These are phyloP conservation scores for Xylariaceae sp. DNA, from an alignment of 2,329 filamentous ascomycete species.

Conservation along the genomic window DNA sequence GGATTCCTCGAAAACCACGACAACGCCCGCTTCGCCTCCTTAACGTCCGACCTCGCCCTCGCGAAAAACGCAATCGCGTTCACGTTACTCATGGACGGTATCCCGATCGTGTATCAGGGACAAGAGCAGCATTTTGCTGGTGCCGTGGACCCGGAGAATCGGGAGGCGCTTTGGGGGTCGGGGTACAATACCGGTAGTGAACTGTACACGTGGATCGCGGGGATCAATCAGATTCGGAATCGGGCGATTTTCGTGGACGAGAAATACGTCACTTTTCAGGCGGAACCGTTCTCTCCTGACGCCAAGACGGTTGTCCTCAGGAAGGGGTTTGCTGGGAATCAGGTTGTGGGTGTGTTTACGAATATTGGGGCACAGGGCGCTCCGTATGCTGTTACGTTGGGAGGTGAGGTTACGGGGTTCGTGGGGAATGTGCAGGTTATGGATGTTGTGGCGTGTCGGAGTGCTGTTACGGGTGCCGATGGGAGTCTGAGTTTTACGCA, in stretches of 20 bases:
- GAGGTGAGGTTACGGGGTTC: conserved; percentile 36
- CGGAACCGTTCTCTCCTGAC: conserved; percentile 37
- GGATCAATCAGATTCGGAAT: conserved; percentile 46
- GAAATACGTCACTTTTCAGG: conserved; percentile 38
- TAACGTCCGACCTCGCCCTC: conserved; percentile 43
- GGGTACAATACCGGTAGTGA: conserved; percentile 36
- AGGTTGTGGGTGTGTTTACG: conserved; percentile 37
- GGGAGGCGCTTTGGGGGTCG: conserved; percentile 47
- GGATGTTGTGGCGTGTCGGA: conserved; percentile 42
- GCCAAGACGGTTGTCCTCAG: conserved; percentile 40
- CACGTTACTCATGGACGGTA: conserved; percentile 50
- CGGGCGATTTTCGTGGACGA: conserved; percentile 37
- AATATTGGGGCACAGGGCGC: conserved; percentile 36
- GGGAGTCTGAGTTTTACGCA: conserved; percentile 43
- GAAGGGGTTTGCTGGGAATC: conserved; percentile 35
- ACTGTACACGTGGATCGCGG: conserved; percentile 42
- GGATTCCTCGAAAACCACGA: conserved; percentile 49
- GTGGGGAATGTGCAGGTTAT: conserved; percentile 31
- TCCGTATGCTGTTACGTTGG: conserved; percentile 32
- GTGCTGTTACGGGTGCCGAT: conserved; percentile 37
- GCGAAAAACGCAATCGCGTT: conserved; percentile 51
- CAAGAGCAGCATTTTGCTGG: conserved; percentile 52
- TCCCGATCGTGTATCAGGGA: conserved; percentile 55
- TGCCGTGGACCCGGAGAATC: conserved; percentile 38
- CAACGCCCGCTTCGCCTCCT: conserved; percentile 39